Base-by-base conservation (phyloP, 305 asterid species). In the Fraxinus dipetala region DNA sequence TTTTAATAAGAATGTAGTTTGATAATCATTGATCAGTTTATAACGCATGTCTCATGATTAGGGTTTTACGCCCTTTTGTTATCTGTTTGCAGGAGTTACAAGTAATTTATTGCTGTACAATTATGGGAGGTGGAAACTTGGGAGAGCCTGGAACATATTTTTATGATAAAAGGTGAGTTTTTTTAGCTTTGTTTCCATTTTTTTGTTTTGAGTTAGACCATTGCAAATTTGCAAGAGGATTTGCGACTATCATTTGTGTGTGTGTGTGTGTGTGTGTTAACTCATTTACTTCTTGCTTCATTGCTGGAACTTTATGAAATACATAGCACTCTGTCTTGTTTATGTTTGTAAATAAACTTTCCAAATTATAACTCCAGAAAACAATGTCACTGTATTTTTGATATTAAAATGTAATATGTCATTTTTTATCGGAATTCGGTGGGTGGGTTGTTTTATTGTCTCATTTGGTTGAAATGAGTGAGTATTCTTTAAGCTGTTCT, bases 41-140 rank as follows among this genome's bases (percentile, higher is more conserved):
- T 5, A 61, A 61, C 1, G 72, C 32, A 61, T 22, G 32, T 7
- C 70, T 61, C 70, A 18, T 8, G 30, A 61, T 7, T 18, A 22
- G 70, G 70, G 28, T 20, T 61, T 20, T 18, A 4, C 13, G 13
- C 69, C 69, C 1, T 1, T 2, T 22, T 7, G 4, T 61, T 20
- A 61, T 6, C 70, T 63, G 31, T 24, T 22, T 63, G 31, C 70
- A 61, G 70, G 69, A 22, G 36, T n/a, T n/a, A n/a, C n/a, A n/a
- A n/a, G 82, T 76, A 61, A 78, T 79, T 79, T 79, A 31, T 63
- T 63, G 34, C 72, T 24, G 14, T 22, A 22, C 8, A 63, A 63
- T 63, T 24, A 8, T 63, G 0, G 32, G 34, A 63, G 32, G 34
- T 63, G 31, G 31, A 63, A 24, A 24, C 31, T 63, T 63, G 30